Evolutionary conservation across 306 rosid species (phyloP).

Genomic region (Prunus davidiana): DNA sequence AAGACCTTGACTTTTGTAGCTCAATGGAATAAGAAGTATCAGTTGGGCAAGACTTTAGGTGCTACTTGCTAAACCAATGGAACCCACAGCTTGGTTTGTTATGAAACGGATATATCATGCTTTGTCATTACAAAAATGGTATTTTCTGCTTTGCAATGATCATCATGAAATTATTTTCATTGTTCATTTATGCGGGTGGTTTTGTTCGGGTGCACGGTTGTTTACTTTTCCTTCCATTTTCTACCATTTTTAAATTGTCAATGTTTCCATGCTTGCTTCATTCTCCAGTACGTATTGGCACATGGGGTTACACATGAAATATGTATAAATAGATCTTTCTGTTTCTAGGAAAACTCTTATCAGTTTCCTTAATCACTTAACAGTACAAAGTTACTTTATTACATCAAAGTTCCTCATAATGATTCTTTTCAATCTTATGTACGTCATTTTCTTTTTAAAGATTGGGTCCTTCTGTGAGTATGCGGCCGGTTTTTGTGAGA

Average conservation of each 20-base stretch:
- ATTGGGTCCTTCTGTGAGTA: neutral
- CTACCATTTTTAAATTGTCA: neutral
- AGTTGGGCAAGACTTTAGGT: slow-evolving; percentile 9
- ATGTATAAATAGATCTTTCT: neutral
- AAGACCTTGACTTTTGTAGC: slow-evolving; percentile 19
- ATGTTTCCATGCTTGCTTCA: neutral
- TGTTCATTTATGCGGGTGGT: neutral
- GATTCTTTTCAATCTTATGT: neutral
- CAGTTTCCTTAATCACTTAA: too few species aligned
- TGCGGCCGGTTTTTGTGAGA: neutral
- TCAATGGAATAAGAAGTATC: slow-evolving; percentile 8
- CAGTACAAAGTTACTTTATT: neutral
- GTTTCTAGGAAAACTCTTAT: neutral
- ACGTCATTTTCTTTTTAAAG: neutral
- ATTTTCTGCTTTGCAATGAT: neutral
- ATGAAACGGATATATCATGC: slow-evolving; percentile 6
- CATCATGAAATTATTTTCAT: neutral
- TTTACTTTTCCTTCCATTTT: neutral
- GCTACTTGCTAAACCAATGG: neutral
- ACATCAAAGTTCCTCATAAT: neutral
- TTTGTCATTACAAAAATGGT: neutral
- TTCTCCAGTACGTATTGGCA: too few species aligned
- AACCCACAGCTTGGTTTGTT: slow-evolving; percentile 11
- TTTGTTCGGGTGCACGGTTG: neutral
- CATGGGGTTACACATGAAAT: neutral